phyloP scores from a whole-genome alignment of 2,329 filamentous ascomycete genomes.

The Clonostachys byssicola region DNA sequence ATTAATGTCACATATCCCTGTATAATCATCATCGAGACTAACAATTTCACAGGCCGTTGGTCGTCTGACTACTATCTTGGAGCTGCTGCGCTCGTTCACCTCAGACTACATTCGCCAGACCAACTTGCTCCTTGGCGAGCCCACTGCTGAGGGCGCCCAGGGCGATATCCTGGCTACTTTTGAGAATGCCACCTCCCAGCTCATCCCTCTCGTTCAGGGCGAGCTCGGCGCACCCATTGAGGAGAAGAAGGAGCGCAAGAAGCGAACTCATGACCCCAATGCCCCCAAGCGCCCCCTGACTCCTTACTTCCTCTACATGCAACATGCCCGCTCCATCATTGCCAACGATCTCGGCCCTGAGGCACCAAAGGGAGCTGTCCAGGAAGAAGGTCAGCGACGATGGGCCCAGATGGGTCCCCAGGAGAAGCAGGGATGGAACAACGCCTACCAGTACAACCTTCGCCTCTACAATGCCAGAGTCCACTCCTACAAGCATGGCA shows the following conservation, averaged over 20 bases:
- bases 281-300: slow-evolving; percentile 92
- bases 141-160: slow-evolving; percentile 41
- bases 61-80: slow-evolving; percentile 74
- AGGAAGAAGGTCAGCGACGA: slow-evolving; percentile 79
- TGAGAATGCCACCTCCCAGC: slow-evolving; percentile 43
- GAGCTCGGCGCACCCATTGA: slow-evolving; percentile 43
- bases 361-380: slow-evolving; percentile 80
- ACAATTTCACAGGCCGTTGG: slow-evolving; percentile 31
- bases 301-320: slow-evolving; percentile 93
- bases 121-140: slow-evolving; percentile 72
- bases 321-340: slow-evolving; percentile 80
- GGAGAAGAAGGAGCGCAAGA: slow-evolving; percentile 86
- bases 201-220: slow-evolving; percentile 32
- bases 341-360: slow-evolving; percentile 71
- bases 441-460: slow-evolving; percentile 64
- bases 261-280: slow-evolving; percentile 82
- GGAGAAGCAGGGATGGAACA: slow-evolving; percentile 70
- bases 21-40: slow-evolving; percentile 38
- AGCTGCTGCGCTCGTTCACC: slow-evolving; percentile 74
- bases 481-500: slow-evolving; percentile 60
- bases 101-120: slow-evolving; percentile 86
- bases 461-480: slow-evolving; percentile 62
- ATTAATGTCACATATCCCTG: background rate
- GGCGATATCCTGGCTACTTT: slow-evolving; percentile 44
- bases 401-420: slow-evolving; percentile 74